Base-by-base conservation (phyloP, 208 protist species). In the Trypanosoma boissoni region DNA sequence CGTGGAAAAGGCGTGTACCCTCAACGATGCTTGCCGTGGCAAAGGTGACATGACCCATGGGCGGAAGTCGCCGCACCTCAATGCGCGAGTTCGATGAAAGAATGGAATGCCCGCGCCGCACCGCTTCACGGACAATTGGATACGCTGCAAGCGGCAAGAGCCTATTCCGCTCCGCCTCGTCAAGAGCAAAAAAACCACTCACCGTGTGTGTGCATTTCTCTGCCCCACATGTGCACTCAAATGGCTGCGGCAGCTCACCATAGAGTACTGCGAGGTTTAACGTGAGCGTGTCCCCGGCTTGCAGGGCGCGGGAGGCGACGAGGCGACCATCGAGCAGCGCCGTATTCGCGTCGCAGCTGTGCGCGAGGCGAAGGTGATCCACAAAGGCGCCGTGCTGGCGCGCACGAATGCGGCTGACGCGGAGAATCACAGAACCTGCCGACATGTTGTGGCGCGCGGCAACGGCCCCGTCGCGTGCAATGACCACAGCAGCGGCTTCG, bases 311-410 rank as follows among this genome's bases (percentile, higher is more conserved):
- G 1, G 68, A 60, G 20, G 76, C 50, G 43, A 88, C 71, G 18
- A 94, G 72, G 39, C 68, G 68, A 24, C 76, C 76, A 57, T 89
- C 81, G 18, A 94, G 50, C 1, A 93, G 36, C 28, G 74, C 62
- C 7, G 73, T 83, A 69, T 88, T 90, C 24, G 86, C 83, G 51
- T 89, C 76, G 68, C 86, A 93, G 26, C 72, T 70, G 70, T 93
- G 86, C 23, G 74, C 68, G 18, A 93, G 66, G 37, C 68, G 76
- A 41, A 92, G 57, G 28, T 59, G 48, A 32, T 76, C 78, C 14
- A 88, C 41, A 46, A 85, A 63, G 21, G 83, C 55, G 18, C 49
- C 28, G 41, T 42, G 54, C 29, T 42, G 24, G 16, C 34, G 44
- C 24, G 43, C 37, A 36, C 51, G 50, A 41, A 67, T 50, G 10